Evolutionary conservation across 768 basidiomycete genomes (phyloP).

Genomic region (Termitomyces sp.): DNA sequence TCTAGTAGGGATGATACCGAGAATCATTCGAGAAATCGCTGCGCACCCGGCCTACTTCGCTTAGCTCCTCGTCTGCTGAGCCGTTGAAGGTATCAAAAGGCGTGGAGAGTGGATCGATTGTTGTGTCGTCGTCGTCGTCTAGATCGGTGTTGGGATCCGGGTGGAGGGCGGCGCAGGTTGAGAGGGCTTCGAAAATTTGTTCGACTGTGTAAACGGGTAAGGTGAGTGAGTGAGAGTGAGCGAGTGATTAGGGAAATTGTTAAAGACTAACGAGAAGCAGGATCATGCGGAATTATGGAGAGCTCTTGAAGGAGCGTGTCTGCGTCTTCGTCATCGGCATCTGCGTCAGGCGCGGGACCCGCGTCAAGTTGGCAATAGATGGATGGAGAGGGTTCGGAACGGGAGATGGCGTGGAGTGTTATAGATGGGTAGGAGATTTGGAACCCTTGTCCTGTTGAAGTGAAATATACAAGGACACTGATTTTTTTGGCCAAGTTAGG

Average conservation of each 20-base stretch:
- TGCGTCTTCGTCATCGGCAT: slow-evolving; percentile 27
- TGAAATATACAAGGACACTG: slow-evolving; percentile 76
- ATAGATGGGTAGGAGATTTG: slow-evolving; percentile 85
- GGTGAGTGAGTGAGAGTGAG: too few relatives aligned
- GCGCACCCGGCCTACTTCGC: slow-evolving; percentile 92
- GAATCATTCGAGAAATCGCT: slow-evolving; percentile 75
- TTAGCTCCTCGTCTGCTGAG: slow-evolving; percentile 65
- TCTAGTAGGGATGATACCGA: slow-evolving; percentile 87
- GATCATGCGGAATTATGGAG: slow-evolving; percentile 61
- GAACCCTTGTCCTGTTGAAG: slow-evolving; percentile 44
- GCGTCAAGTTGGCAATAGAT: slow-evolving; percentile 97
- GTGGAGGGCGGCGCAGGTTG: slow-evolving; percentile 80
- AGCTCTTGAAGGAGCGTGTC: slow-evolving; percentile 72
- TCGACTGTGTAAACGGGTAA: slow-evolving; percentile 51
- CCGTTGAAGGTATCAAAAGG: slow-evolving; percentile 56
- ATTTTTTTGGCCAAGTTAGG: slow-evolving; percentile 1
- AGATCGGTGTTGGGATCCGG: slow-evolving; percentile 52
- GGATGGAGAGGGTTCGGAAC: slow-evolving; percentile 58
- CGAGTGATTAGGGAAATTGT: too few relatives aligned
- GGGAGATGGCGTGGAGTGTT: slow-evolving; percentile 89
- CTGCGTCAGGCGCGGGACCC: slow-evolving; percentile 26
- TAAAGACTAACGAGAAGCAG: slow-evolving; percentile 54
- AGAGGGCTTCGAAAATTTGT: slow-evolving; percentile 81
- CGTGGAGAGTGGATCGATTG: slow-evolving; percentile 27
- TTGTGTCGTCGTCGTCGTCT: slow-evolving; percentile 40